A percentile compares a stretch with the other conserved stretches of the same genome.
phyloP scores from a whole-genome alignment of 140 eudicot species.

The Bidens hawaiensis region DNA sequence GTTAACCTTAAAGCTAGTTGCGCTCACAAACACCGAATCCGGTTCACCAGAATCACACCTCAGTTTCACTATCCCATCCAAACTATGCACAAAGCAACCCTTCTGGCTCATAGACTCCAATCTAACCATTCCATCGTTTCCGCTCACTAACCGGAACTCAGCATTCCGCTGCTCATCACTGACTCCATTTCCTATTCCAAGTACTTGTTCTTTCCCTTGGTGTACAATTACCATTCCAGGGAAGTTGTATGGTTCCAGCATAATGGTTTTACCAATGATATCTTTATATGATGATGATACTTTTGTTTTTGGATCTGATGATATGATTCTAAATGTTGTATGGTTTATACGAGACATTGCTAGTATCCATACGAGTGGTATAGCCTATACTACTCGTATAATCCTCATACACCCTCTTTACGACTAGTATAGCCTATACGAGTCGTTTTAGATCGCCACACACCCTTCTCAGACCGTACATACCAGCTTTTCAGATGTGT shows the following conservation, averaged over 20 bases:
- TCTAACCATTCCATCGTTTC: slow-evolving; percentile 40
- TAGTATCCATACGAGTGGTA: too few relatives aligned
- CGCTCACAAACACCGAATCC: slow-evolving; percentile 27
- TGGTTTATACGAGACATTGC: too few relatives aligned
- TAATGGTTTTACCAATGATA: slow-evolving; percentile 44
- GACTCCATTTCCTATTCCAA: too few relatives aligned
- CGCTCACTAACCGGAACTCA: slow-evolving; percentile 46
- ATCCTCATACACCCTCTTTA: too few relatives aligned
- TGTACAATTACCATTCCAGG: slow-evolving; percentile 60
- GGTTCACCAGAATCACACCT: slow-evolving; percentile 36
- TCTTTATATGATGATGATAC: slow-evolving; percentile 15
- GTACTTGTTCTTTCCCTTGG: slow-evolving; percentile 38
- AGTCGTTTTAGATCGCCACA: too few relatives aligned
- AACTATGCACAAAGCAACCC: slow-evolving; percentile 60
- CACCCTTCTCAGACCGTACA: too few relatives aligned
- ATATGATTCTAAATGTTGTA: slow-evolving; percentile 58
- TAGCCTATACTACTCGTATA: too few relatives aligned
- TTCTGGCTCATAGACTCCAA: slow-evolving; percentile 43
- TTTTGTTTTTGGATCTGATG: slow-evolving; percentile 9
- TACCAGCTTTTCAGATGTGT: too few relatives aligned
- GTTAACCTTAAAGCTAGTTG: slow-evolving; percentile 38
- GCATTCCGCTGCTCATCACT: not conserved
- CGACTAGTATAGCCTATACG: too few relatives aligned
- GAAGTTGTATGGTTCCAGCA: slow-evolving; percentile 64
- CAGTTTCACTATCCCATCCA: slow-evolving; percentile 29